A percentile compares a stretch with the other conserved stretches of the same genome.
Conservation (phyloP, 2,329 filamentous ascomycete species). For the Alternaria arborescens region DNA sequence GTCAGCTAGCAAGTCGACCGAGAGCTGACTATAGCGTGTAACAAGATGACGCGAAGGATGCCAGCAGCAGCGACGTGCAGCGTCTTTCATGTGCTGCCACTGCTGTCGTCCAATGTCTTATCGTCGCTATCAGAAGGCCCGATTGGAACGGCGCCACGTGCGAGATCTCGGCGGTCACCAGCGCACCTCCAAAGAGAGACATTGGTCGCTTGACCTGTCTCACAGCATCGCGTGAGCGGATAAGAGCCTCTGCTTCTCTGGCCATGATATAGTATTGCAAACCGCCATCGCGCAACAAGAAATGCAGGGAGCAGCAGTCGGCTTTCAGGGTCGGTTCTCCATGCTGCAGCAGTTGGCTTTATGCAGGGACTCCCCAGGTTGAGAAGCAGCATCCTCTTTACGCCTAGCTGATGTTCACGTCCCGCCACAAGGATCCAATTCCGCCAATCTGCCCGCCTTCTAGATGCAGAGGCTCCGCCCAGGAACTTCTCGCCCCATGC, state of each 20-base stretch:
- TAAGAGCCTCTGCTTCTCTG: not conserved
- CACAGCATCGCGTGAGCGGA: conserved; percentile 25
- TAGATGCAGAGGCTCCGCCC: conserved; percentile 7
- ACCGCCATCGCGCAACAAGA: not conserved
- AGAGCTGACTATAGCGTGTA: conserved; percentile 1
- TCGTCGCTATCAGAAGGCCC: conserved; percentile 18
- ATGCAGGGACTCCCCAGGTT: conserved; percentile 40
- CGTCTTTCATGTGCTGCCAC: conserved; percentile 6
- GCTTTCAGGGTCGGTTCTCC: conserved; percentile 17
- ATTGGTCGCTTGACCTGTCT: conserved; percentile 28
- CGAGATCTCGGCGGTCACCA: conserved; percentile 23
- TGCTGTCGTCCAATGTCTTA: conserved; percentile 22
- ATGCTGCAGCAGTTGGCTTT: conserved; percentile 17
- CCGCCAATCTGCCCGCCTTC: conserved; percentile 15
- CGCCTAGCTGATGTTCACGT: not conserved
- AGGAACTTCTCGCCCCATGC: conserved; percentile 11
- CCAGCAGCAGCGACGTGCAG: conserved; percentile 3
- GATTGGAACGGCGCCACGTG: conserved; percentile 27
- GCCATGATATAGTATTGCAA: not conserved
- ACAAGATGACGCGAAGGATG: conserved; percentile 12
- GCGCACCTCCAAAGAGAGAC: conserved; percentile 16
- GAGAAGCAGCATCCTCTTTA: conserved; percentile 21
- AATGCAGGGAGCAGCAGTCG: not conserved
- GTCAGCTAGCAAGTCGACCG: conserved; percentile 4
- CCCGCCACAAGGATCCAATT: conserved; percentile 3